Conservation (phyloP, 2,329 filamentous ascomycete genomes). For the Penicillium palitans region DNA sequence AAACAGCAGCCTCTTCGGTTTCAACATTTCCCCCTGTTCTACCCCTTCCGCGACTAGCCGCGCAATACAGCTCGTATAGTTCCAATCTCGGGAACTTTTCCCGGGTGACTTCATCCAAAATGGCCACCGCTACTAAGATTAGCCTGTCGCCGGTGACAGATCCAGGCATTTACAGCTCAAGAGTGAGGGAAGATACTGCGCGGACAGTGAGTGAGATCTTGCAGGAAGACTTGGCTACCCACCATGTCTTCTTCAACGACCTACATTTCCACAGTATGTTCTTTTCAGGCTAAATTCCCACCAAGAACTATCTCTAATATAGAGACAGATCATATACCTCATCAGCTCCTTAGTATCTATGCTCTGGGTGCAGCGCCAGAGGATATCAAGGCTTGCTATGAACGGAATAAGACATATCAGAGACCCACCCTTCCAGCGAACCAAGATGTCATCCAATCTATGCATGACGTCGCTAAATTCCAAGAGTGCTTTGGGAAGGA, state of each 20-base stretch:
- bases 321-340: slow-evolving; percentile 67
- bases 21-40: not conserved
- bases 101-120: slow-evolving; percentile 25
- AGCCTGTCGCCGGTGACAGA: slow-evolving; percentile 46
- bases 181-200: slow-evolving; percentile 59
- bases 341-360: slow-evolving; percentile 75
- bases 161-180: slow-evolving; percentile 49
- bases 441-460: slow-evolving; percentile 53
- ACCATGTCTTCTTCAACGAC: slow-evolving; percentile 80
- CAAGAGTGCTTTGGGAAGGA: slow-evolving; percentile 63
- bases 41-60: slow-evolving; percentile 3
- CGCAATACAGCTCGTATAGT: not conserved
- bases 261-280: slow-evolving; percentile 66
- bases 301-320: slow-evolving; percentile 3
- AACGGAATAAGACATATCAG: slow-evolving; percentile 68
- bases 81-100: not conserved
- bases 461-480: slow-evolving; percentile 60
- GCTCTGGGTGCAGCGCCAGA: slow-evolving; percentile 67
- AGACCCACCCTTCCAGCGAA: slow-evolving; percentile 52
- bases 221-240: slow-evolving; percentile 69
- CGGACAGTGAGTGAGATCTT: slow-evolving; percentile 65
- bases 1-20: not conserved
- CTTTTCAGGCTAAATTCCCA: not conserved
- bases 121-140: slow-evolving; percentile 52
- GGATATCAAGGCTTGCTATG: slow-evolving; percentile 64